Evolutionary conservation across 257 asterid genomes (phyloP), one percentile per base, ranked within the genome.

Genomic region (Fraxinus quadrangulata): DNA sequence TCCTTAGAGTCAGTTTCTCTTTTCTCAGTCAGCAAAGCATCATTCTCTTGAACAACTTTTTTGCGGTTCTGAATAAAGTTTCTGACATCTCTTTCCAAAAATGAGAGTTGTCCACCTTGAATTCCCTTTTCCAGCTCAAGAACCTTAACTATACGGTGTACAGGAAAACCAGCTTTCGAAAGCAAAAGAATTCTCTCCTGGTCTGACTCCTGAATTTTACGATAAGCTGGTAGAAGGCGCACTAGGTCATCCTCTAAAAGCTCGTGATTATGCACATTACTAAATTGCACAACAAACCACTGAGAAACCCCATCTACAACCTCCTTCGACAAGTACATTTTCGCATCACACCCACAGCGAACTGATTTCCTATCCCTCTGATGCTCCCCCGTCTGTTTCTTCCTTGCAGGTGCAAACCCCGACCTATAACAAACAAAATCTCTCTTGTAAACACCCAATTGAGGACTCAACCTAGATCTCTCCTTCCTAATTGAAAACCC

Each of bases 21-120:
- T 80, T 88, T 88, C 84, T 87, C 94, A 31, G 77, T 86, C 84
- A 90, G 76, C 40, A 88, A 79, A 70, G 89, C 89, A 81, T 91
- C 96, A 30, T 79, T 86, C 76, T 86, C 92, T 81, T 84, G 90
- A 74, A 87, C 83, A 3, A 75, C 76, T 75, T 86, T 91, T 79
- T 88, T 89, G 56, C 90, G 87, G 74, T 86, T 89, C 78, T 91
- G 94, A 73, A 91, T 81, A 79, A 89, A 91, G 77, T 89, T 91
- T 67, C 96, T 89, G 36, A 89, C 96, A 79, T 91, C 96, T 74
- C 94, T 86, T 81, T 91, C 96, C 71, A 89, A 24, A 84, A 88
- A 91, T 0, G 94, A 89, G 11, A 91, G 81, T 42, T 87, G 91
- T 47, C 83, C 90, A 26, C 92, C 92, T 47, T 84, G 88, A 75